phyloP scores from a whole-genome alignment of 73 alveolate genomes.

The Tetrahymena elliotti region DNA sequence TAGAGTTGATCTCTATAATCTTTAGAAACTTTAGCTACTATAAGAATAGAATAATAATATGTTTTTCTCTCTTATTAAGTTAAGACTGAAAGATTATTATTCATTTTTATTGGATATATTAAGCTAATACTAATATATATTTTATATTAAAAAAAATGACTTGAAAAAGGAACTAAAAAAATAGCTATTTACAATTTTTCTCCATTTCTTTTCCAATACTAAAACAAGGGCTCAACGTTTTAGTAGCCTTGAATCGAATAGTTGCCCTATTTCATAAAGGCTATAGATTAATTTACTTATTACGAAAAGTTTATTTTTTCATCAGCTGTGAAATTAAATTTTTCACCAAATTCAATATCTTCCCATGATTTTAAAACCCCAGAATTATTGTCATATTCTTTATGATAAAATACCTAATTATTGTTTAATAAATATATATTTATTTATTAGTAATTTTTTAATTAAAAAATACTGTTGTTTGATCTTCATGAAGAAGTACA shows the following conservation, averaged over 20 bases:
- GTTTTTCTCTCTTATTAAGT: not conserved
- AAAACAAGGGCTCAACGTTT: not conserved
- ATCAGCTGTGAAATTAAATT: not conserved
- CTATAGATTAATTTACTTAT: not conserved
- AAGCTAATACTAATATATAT: not conserved
- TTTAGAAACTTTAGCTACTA: not conserved
- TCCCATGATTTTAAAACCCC: not conserved
- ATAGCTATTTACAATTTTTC: not conserved
- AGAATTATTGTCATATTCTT: not conserved
- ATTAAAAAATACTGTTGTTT: not conserved
- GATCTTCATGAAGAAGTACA: not conserved
- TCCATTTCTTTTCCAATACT: not conserved
- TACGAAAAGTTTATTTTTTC: not conserved
- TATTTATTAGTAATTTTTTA: not conserved
- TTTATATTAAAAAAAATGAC: no score
- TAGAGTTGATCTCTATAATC: not conserved
- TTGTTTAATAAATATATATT: not conserved
- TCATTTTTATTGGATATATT: not conserved
- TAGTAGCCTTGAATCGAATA: not conserved
- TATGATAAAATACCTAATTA: not conserved
- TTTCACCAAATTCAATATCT: not conserved
- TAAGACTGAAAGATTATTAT: not conserved
- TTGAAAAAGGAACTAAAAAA: no score
- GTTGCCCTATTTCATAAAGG: not conserved
- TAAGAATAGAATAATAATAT: not conserved